Base-by-base conservation (phyloP, 331 rosid species). In the Quercus lobata region DNA sequence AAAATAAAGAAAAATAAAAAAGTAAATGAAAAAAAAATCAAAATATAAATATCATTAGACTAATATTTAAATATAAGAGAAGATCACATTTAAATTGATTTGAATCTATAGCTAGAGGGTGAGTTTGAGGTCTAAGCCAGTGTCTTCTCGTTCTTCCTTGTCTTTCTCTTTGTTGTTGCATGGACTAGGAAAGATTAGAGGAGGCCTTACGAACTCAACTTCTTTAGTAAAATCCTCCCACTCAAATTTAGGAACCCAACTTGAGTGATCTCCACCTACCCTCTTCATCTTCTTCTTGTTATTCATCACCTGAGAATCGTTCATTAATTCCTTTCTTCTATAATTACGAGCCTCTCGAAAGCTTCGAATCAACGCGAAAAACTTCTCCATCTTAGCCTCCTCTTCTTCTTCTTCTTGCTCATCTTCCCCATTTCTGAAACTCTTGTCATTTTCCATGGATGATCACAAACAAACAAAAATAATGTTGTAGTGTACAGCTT, bases 91-190 rank as follows among this genome's bases (percentile, higher is more conserved):
- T 37, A 37, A 37, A 37, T 37, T 37, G 46, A 37, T 37, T 37
- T 37, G 54, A 49, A 10, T 49, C 54, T 49, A 12, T 49, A 49
- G 16, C 65, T 79, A 86, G 12, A 91, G 88, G 35, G 91, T 57
- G 5, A 89, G 86, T 12, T 73, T 84, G 57, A 87, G 90, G 25
- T 87, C 92, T 15, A 91, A 77, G 55, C 44, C 24, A 27, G 58
- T 71, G 14, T 53, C 55, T 1, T 11, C 78, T n/a, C 9, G 49
- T 10, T 25, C 52, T 6, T 27, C 69, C 37, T 62, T 32, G 7
- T 34, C 55, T 32, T 76, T 63, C n/a, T 61, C 56, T 74, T 57
- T 5, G 53, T 63, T 5, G 53, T 21, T 56, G 75, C 73, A n/a
- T 14, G 83, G 83, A 6, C 37, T 15, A 1, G 86, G 77, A 34